Percentiles rank a stretch among this genome's conserved stretches.
phyloP scores from a whole-genome alignment of 495 filamentous ascomycete genomes.

The Podospora conica region DNA sequence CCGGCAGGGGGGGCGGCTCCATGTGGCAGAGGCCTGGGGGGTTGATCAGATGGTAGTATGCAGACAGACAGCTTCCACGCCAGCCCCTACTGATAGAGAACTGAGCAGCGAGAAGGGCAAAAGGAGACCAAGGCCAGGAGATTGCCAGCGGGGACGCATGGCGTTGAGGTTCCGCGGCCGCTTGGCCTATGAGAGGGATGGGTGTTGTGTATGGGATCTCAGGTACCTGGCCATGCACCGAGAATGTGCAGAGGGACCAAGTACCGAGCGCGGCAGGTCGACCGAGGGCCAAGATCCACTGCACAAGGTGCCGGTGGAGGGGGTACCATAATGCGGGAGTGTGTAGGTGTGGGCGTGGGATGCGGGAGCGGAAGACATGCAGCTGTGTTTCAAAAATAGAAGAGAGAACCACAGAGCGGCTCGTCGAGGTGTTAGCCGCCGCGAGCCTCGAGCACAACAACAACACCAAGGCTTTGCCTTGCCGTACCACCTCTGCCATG shows the following conservation, averaged over 20 bases:
- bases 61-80: neutral
- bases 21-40: neutral
- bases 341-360: constrained; percentile 10
- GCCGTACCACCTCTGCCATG: constrained; percentile 5
- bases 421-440: constrained; percentile 13
- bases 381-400: constrained; percentile 21
- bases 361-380: constrained; percentile 21
- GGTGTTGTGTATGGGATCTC: neutral
- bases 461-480: constrained; percentile 13
- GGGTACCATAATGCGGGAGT: constrained; percentile 8
- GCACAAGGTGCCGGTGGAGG: constrained; percentile 4
- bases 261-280: constrained; percentile 1
- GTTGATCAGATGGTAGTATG: constrained; percentile 5
- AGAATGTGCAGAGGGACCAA: neutral
- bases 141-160: neutral
- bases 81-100: neutral
- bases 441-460: constrained; percentile 19
- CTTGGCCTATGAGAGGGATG: neutral
- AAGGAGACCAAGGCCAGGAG: neutral
- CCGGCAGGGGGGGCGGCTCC: constrained; percentile 6
- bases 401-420: constrained; percentile 2
- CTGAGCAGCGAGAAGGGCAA: neutral
- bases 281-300: neutral
- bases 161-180: neutral
- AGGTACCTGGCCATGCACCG: neutral